phyloP scores from a whole-genome alignment of 371 early-diverging fungal genomes.

The Mortierella sp. region DNA sequence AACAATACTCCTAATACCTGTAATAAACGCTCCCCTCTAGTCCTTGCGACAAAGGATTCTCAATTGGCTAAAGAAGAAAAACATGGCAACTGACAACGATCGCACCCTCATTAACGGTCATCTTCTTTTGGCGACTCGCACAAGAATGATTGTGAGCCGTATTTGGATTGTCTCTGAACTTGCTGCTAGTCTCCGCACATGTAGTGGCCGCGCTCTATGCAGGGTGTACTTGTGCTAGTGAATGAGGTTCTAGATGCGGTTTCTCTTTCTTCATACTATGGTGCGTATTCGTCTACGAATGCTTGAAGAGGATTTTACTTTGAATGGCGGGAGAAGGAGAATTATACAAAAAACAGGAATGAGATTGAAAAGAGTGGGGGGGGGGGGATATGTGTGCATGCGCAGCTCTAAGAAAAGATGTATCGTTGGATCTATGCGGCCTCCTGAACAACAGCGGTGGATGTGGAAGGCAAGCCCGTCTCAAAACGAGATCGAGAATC shows the following conservation, averaged over 20 bases:
- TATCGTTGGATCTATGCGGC: background rate
- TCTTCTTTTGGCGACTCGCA: background rate
- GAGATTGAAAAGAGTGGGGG: background rate
- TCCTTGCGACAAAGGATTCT: background rate
- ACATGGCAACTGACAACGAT: background rate
- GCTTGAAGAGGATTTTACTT: background rate
- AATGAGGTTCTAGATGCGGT: too few species aligned
- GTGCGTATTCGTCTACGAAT: background rate
- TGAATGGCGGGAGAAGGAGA: background rate
- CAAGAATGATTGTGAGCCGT: background rate
- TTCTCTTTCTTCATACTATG: background rate
- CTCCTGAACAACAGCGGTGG: slow-evolving; percentile 2
- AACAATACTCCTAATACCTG: background rate
- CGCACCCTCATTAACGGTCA: background rate
- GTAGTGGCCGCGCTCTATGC: background rate
- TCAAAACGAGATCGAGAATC: slow-evolving; percentile 17
- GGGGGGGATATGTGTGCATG: slow-evolving; percentile 2
- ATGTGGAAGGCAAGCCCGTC: background rate
- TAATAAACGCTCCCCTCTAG: background rate
- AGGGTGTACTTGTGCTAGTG: background rate
- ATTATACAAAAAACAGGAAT: background rate
- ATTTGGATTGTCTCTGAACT: background rate
- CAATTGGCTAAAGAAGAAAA: too few species aligned
- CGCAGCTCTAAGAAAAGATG: background rate
- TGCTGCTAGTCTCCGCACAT: background rate